Evolutionary conservation across 192 early-diverging fungal species (phyloP), one percentile per base, ranked within the genome.

Genomic region (Ambispora gerdemannii): DNA sequence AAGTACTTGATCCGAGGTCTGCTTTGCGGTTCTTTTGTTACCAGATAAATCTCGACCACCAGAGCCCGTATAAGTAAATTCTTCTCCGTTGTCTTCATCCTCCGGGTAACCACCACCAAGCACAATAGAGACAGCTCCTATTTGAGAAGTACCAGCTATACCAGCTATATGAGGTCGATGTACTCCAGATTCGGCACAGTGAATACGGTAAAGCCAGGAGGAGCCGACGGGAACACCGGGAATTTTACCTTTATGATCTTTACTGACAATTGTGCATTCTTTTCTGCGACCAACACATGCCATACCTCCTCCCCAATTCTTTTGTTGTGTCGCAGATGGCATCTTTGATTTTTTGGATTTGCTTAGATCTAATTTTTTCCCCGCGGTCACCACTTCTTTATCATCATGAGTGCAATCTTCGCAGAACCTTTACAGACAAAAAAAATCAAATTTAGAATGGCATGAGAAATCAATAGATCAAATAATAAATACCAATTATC

Each of bases 21-120:
- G 89, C 11, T 69, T 66, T 4, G 75, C 84, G 32, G 76, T 67
- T 13, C 89, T 76, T 71, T 81, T 82, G 59, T 91, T 89, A 7
- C 74, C 76, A 10, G 69, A 63, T 0, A 73, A 60, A 35, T 82
- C 72, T 20, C 86, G 78, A 0, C 88, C 89, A 28, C 88, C 89
- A 20, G 80, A 84, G 0, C 90, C 89, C 0, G 89, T 89, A 67
- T 89, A 91, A 1, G 77, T 78, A 67, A 92, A 92, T 53, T 83
- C 79, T 0, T 82, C 80, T 0, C 90, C 90, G 27, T 82, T 66
- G 47, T 92, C 90, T 2, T 73, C 75, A 63, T 91, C 90, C 33
- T 88, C 86, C 0, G 80, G 79, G 63, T 89, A 90, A 10, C 88
- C 89, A 19, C 80, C 83, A 0, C 85, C 80, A 6, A 92, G 73